Base-by-base conservation (phyloP, 768 basidiomycete genomes). In the Pulveroboletus frians region DNA sequence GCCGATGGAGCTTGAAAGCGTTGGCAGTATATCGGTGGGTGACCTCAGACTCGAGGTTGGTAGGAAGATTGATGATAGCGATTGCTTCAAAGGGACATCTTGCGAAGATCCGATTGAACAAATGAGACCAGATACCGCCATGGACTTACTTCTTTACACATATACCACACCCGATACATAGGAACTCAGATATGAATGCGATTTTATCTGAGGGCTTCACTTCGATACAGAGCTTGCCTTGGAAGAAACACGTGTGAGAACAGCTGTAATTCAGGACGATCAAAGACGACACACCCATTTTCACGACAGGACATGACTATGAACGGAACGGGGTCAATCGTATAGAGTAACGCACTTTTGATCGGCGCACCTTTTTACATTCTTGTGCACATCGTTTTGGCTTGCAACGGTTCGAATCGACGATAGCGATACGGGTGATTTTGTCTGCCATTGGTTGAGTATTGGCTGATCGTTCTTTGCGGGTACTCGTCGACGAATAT, bases 41-140 rank as follows among this genome's bases (percentile, higher is more conserved):
- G 45, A 98, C 94, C 75, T 96, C 79, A 1, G 91, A 86, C 59
- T 92, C 89, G 57, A 99, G 76, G 68, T 99, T 96, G 29, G 96
- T 99, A 36, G 96, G 96, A 43, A 99, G 77, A 68, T 99, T 99
- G 75, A 99, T 97, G 72, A 99, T 98, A 39, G 89, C 81, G 66
- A 99, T 98, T 51, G 96, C 96, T 73, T 99, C 96, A 64, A 99
- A 99, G 23, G 96, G 96, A 65, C 96, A 99, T 72, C 95, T 98
- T 50, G 2, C 37, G 42, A 39, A 20, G 39, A 39, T 35, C n/a
- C 3, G 15, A 45, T 42, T 50, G 26, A 56, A 50, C 20, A 23
- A 34, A 45, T 11, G 21, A 27, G 47, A 42, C 11, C 13, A 51
- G 46, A 42, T 1, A 32, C 29, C 36, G 38, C 15, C 30, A 42